Evolutionary conservation across 2,329 filamentous ascomycete species (phyloP).

Genomic region (Arthrobotrys sinensis): DNA sequence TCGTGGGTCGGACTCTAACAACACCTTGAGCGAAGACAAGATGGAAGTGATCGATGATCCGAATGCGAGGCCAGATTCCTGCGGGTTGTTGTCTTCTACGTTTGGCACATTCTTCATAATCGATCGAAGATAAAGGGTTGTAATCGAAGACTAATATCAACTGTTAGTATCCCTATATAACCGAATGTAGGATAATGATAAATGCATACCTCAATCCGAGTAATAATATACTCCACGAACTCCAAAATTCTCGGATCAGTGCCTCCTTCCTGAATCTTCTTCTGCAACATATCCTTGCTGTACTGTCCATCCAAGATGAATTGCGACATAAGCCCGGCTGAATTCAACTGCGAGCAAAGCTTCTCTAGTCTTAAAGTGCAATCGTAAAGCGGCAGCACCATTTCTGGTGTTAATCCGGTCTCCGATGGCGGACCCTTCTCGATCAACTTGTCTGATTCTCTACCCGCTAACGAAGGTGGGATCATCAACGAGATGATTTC

Average conservation of each 20-base stretch:
- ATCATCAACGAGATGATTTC: constrained; percentile 97
- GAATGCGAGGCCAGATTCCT: constrained; percentile 39
- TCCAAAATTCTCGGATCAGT: constrained; percentile 89
- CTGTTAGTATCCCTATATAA: constrained; percentile 7
- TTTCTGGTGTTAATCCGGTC: constrained; percentile 82
- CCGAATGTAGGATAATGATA: neutral
- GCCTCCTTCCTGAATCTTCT: constrained; percentile 84
- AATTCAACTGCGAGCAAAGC: constrained; percentile 83
- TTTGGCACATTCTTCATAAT: constrained; percentile 58
- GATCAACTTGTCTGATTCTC: constrained; percentile 70
- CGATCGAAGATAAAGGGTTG: constrained; percentile 63
- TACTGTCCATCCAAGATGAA: constrained; percentile 75
- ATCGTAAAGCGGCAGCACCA: constrained; percentile 91
- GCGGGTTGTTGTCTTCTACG: constrained; percentile 19
- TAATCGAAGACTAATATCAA: constrained; percentile 63
- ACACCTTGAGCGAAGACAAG: constrained; percentile 45
- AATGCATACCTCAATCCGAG: constrained; percentile 87
- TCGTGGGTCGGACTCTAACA: constrained; percentile 54
- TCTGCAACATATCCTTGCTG: constrained; percentile 79
- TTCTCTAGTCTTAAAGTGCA: constrained; percentile 91
- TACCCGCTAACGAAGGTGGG: constrained; percentile 86
- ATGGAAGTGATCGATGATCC: constrained; percentile 50
- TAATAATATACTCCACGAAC: constrained; percentile 95
- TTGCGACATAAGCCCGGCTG: constrained; percentile 42
- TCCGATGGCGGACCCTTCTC: constrained; percentile 75